Percentiles rank a stretch among this genome's conserved stretches.
Evolutionary conservation across 805 yeast species (phyloP).

Genomic region (Zygotorulaspora chibaensis): DNA sequence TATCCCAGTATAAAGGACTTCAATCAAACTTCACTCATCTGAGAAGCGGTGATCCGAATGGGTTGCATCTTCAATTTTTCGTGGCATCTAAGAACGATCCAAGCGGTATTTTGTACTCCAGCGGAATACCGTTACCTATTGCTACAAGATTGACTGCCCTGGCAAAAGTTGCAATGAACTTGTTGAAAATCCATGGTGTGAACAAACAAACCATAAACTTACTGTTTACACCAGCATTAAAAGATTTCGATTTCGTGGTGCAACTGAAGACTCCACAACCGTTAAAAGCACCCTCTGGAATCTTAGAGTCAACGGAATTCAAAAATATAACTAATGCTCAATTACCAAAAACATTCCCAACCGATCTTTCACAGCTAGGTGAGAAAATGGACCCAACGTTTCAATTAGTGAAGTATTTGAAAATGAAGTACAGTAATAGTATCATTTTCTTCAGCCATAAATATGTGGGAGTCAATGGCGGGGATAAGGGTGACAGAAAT

Average conservation of each 20-base stretch:
- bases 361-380: constrained; percentile 38
- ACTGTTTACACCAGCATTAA: constrained; percentile 74
- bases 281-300: constrained; percentile 50
- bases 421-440: constrained; percentile 57
- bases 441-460: constrained; percentile 64
- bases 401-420: constrained; percentile 57
- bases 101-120: constrained; percentile 83
- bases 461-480: constrained; percentile 49
- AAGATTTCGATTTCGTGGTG: constrained; percentile 80
- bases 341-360: constrained; percentile 32
- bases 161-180: constrained; percentile 64
- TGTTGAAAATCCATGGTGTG: constrained; percentile 47
- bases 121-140: constrained; percentile 61
- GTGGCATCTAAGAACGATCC: constrained; percentile 80
- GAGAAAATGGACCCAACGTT: constrained; percentile 57
- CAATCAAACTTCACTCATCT: constrained; percentile 61
- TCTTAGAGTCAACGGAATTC: constrained; percentile 49
- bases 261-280: constrained; percentile 46
- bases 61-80: constrained; percentile 72
- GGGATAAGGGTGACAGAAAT: constrained; percentile 50
- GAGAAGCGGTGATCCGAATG: constrained; percentile 76
- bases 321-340: constrained; percentile 48
- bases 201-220: constrained; percentile 43
- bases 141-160: constrained; percentile 86
- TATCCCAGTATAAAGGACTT: constrained; percentile 57